Evolutionary conservation across 306 rosid species (phyloP).

Genomic region (Prosopis cineraria): DNA sequence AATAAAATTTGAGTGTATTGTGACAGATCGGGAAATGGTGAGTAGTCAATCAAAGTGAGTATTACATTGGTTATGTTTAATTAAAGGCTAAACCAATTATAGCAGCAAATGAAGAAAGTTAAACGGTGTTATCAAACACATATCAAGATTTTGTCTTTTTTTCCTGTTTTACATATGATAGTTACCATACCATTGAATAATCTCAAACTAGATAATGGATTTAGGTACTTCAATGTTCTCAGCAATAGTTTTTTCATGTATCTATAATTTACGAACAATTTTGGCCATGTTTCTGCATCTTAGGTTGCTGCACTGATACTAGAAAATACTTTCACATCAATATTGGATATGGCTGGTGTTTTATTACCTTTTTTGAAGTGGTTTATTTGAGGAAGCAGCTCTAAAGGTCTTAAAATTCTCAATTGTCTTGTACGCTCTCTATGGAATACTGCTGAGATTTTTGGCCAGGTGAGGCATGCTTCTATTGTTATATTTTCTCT

Average conservation of each 20-base stretch:
- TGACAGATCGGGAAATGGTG: too few relatives aligned
- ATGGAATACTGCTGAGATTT: slow-evolving; percentile 88
- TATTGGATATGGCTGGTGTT: slow-evolving; percentile 99
- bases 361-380: slow-evolving; percentile 89
- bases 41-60: too few relatives aligned
- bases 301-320: slow-evolving; percentile 90
- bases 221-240: too few relatives aligned
- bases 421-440: slow-evolving; percentile 95
- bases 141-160: too few relatives aligned
- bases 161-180: too few relatives aligned
- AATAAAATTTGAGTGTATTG: too few relatives aligned
- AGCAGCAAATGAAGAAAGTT: too few relatives aligned
- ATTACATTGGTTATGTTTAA: too few relatives aligned
- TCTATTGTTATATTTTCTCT: not conserved
- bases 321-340: slow-evolving; percentile 96
- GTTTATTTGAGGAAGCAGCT: slow-evolving; percentile 86
- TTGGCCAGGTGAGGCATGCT: slow-evolving; percentile 71
- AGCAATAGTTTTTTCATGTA: slow-evolving; percentile 1
- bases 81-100: too few relatives aligned
- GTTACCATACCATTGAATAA: too few relatives aligned
- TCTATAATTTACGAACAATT: slow-evolving; percentile 18
- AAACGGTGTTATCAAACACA: too few relatives aligned
- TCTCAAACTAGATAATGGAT: too few relatives aligned
- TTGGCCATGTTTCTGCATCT: slow-evolving; percentile 38
- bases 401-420: slow-evolving; percentile 77